A percentile compares a stretch with the other conserved stretches of the same genome.
phyloP scores from a whole-genome alignment of 1,284 basidiomycete genomes.

The Termitomyces sp. region DNA sequence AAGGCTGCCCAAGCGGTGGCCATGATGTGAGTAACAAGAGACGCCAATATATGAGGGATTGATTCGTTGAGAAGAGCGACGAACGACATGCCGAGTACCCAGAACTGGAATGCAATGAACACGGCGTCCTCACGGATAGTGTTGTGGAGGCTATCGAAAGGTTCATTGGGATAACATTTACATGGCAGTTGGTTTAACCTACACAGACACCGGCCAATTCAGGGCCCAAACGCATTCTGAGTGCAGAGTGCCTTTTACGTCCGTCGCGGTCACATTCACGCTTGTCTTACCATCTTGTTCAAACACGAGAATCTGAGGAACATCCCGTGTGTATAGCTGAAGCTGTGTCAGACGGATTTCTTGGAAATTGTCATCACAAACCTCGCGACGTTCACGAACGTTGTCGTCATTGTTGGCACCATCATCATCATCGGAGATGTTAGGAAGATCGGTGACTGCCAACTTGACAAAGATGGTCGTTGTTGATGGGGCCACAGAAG shows the following conservation, averaged over 20 bases:
- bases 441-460: conserved; percentile 8
- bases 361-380: background rate
- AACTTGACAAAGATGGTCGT: conserved; percentile 16
- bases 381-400: conserved; percentile 16
- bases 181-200: conserved; percentile 22
- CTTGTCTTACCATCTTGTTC: conserved; percentile 31
- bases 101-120: conserved; percentile 74
- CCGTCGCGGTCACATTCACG: conserved; percentile 43
- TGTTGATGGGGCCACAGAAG: conserved; percentile 12
- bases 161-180: background rate
- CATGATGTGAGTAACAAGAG: conserved; percentile 65
- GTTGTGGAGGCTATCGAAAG: conserved; percentile 48
- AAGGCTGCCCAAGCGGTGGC: conserved; percentile 67
- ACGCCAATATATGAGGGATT: conserved; percentile 71
- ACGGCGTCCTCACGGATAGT: conserved; percentile 74
- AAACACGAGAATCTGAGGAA: conserved; percentile 23
- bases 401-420: conserved; percentile 20
- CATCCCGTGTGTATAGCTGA: conserved; percentile 19
- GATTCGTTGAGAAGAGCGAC: conserved; percentile 77
- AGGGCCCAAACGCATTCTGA: conserved; percentile 51
- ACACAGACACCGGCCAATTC: conserved; percentile 65
- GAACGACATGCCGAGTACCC: conserved; percentile 75
- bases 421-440: conserved; percentile 4
- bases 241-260: conserved; percentile 34
- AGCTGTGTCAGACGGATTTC: background rate